A percentile compares a stretch with the other conserved stretches of the same genome.
These are phyloP conservation scores for Ascochyta koolunga DNA, from an alignment of 2,329 filamentous ascomycete genomes.

Conservation along the genomic window DNA sequence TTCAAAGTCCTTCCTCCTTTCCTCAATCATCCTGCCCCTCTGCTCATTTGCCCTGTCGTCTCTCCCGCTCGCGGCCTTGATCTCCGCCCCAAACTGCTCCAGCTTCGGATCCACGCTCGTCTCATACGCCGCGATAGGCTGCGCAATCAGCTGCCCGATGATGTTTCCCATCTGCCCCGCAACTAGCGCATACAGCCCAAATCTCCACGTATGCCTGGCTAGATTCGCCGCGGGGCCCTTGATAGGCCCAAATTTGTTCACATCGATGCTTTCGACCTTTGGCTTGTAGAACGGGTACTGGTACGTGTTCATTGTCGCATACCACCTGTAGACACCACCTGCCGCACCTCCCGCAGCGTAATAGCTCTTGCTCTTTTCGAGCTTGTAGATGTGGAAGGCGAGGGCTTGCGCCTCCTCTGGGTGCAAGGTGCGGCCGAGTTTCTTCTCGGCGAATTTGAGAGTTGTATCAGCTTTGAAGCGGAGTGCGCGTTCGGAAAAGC, in stretches of 20 bases:
- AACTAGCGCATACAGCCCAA: constrained; percentile 32
- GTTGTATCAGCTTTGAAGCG: constrained; percentile 40
- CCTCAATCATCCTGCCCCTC: constrained; percentile 25
- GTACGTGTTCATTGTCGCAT: constrained; percentile 41
- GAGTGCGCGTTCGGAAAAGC: constrained; percentile 33
- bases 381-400: constrained; percentile 48
- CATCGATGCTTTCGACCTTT: constrained; percentile 46
- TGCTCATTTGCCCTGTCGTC: constrained; percentile 19
- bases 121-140: constrained; percentile 40
- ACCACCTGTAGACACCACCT: constrained; percentile 42
- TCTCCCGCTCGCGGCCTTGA: constrained; percentile 35
- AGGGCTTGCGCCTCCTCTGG: constrained; percentile 53
- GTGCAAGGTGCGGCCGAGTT: constrained; percentile 47
- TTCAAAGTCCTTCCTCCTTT: constrained; percentile 27
- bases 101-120: constrained; percentile 50
- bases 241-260: constrained; percentile 46
- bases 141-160: constrained; percentile 42
- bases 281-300: constrained; percentile 53
- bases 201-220: constrained; percentile 37
- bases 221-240: constrained; percentile 42
- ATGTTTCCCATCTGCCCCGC: constrained; percentile 41
- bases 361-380: constrained; percentile 48
- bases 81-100: constrained; percentile 46
- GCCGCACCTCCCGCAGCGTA: constrained; percentile 44
- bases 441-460: constrained; percentile 40